Evolutionary conservation across 768 basidiomycete species (phyloP).

Genomic region (Lanmaoa rubissima): DNA sequence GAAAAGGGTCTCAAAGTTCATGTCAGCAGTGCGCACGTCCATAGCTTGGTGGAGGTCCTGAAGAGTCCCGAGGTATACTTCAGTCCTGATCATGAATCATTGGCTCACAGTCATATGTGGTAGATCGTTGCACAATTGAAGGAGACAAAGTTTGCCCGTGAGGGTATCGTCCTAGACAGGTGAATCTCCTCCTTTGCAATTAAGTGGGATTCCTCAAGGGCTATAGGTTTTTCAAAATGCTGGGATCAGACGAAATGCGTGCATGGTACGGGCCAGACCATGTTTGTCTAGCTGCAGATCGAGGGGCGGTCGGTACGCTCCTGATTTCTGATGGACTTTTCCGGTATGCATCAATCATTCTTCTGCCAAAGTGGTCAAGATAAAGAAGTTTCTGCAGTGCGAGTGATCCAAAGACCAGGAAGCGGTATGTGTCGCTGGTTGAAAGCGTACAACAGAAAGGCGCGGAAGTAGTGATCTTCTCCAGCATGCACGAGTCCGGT

Average conservation of each 20-base stretch:
- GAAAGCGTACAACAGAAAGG: slow-evolving; percentile 87
- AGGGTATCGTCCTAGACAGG: slow-evolving; percentile 91
- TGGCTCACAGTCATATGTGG: neutral
- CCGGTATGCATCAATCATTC: slow-evolving; percentile 48
- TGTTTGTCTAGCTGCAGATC: slow-evolving; percentile 85
- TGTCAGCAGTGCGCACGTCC: slow-evolving; percentile 90
- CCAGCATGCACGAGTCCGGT: slow-evolving; percentile 99
- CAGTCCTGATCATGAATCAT: neutral
- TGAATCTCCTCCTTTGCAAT: slow-evolving; percentile 27
- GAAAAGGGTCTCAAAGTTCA: slow-evolving; percentile 91
- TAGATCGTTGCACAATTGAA: slow-evolving; percentile 77
- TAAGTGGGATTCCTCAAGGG: neutral
- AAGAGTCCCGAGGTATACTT: slow-evolving; percentile 84
- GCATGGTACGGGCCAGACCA: slow-evolving; percentile 99
- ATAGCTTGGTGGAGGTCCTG: slow-evolving; percentile 90
- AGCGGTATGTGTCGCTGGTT: slow-evolving; percentile 82
- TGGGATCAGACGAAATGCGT: slow-evolving; percentile 88
- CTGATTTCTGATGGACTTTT: slow-evolving; percentile 95
- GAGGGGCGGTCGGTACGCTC: slow-evolving; percentile 91
- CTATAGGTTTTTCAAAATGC: slow-evolving; percentile 94
- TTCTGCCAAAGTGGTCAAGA: neutral
- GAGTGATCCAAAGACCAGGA: slow-evolving; percentile 73
- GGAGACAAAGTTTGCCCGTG: slow-evolving; percentile 94
- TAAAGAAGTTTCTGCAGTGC: slow-evolving; percentile 47
- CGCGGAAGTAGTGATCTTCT: slow-evolving; percentile 94